phyloP scores from a whole-genome alignment of 2,329 filamentous ascomycete genomes.

The Zarea fungicola region DNA sequence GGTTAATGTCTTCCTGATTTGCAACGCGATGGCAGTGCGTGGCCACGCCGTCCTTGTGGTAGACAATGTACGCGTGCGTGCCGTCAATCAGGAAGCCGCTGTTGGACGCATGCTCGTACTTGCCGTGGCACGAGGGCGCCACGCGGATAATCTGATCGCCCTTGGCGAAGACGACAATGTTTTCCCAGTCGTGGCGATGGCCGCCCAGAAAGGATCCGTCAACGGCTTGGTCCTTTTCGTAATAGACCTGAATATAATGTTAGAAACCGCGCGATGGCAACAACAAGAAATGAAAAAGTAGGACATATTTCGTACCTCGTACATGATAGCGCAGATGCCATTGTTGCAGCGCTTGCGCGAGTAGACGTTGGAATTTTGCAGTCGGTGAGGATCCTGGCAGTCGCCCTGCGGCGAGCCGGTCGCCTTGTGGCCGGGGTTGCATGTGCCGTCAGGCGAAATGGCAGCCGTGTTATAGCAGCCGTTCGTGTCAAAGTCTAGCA shows the following conservation, averaged over 20 bases:
- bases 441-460: constrained; percentile 31
- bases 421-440: constrained; percentile 21
- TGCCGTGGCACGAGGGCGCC: constrained; percentile 24
- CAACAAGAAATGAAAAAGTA: too few relatives aligned
- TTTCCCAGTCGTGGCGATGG: constrained; percentile 39
- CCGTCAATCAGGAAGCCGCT: constrained; percentile 20
- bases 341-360: constrained; percentile 29
- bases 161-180: constrained; percentile 29
- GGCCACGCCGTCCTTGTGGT: constrained; percentile 25
- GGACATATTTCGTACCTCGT: too few relatives aligned
- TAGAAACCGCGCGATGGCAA: too few relatives aligned
- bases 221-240: constrained; percentile 39
- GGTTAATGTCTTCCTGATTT: constrained; percentile 20
- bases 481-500: constrained; percentile 35
- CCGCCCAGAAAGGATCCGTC: constrained; percentile 26
- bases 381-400: constrained; percentile 26
- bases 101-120: constrained; percentile 20
- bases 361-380: constrained; percentile 28
- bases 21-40: constrained; percentile 29
- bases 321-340: constrained; percentile 28
- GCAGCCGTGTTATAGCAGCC: constrained; percentile 44
- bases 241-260: too few relatives aligned
- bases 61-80: constrained; percentile 20
- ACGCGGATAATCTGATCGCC: constrained; percentile 22
- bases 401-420: constrained; percentile 25